Evolutionary conservation across 2,329 filamentous ascomycete species (phyloP).

Genomic region (Diaporthe sp.): DNA sequence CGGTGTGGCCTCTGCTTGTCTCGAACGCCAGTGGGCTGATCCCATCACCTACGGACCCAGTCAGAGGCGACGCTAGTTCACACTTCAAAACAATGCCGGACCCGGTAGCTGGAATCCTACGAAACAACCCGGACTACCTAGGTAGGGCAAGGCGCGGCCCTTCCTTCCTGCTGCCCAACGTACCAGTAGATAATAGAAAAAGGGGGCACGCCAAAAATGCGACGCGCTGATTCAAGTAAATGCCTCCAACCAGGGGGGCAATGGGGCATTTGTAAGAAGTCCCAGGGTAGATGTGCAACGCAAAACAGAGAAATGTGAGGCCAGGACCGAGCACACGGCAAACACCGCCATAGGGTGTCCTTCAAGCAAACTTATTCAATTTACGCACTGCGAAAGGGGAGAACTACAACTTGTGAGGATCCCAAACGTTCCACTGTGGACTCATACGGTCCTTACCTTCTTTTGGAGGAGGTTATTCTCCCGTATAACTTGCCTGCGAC

Average conservation of each 20-base stretch:
- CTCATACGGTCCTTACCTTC: no score
- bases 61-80: not conserved
- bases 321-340: conserved; percentile 1
- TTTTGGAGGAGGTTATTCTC: no score
- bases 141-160: not conserved
- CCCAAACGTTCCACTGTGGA: no score
- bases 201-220: conserved; percentile 1
- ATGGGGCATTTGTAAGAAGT: not conserved
- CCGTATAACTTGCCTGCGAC: no score
- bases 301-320: not conserved
- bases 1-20: not conserved
- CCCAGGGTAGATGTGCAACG: not conserved
- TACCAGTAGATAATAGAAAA: not conserved
- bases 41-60: not conserved
- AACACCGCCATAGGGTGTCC: not conserved
- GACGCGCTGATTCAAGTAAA: conserved; percentile 26
- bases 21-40: not conserved
- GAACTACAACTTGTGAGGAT: no score
- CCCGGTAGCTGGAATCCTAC: not conserved
- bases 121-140: not conserved
- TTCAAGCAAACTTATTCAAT: no score
- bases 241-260: not conserved
- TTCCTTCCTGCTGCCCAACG: conserved; percentile 2
- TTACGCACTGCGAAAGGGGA: no score
- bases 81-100: conserved; percentile 10